phyloP scores from a whole-genome alignment of 495 filamentous ascomycete genomes.

The Parathielavia appendiculata region DNA sequence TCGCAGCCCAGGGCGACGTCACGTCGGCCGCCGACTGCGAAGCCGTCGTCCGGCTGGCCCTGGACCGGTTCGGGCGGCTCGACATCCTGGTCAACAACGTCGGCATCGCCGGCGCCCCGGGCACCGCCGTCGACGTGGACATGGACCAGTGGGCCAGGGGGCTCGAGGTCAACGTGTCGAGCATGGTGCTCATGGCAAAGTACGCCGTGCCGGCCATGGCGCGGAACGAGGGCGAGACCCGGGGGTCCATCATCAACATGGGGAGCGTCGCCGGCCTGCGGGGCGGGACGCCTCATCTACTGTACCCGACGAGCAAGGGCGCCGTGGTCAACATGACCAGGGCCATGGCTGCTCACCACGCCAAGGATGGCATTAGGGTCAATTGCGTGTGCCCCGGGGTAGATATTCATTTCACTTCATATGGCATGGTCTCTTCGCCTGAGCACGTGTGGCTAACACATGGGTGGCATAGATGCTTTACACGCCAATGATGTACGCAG shows the following conservation, averaged over 20 bases:
- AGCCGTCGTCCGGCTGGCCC: slow-evolving; percentile 35
- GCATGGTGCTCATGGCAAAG: slow-evolving; percentile 55
- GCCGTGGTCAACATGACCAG: slow-evolving; percentile 56
- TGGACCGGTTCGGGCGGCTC: slow-evolving; percentile 42
- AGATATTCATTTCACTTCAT: no score
- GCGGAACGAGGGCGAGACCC: slow-evolving; percentile 29
- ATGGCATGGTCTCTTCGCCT: no score
- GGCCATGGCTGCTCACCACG: slow-evolving; percentile 57
- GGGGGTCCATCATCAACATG: slow-evolving; percentile 54
- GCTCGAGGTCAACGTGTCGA: slow-evolving; percentile 54
- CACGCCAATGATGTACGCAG: slow-evolving; percentile 55
- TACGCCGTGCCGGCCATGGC: slow-evolving; percentile 53
- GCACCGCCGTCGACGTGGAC: slow-evolving; percentile 52
- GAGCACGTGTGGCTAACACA: no score
- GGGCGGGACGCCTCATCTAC: slow-evolving; percentile 53
- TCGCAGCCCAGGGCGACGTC: slow-evolving; percentile 46
- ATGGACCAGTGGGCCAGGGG: slow-evolving; percentile 48
- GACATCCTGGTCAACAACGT: slow-evolving; percentile 58
- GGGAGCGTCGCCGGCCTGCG: slow-evolving; percentile 51
- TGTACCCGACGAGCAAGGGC: slow-evolving; percentile 59
- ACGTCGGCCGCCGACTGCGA: slow-evolving; percentile 43
- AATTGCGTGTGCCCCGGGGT: slow-evolving; percentile 57
- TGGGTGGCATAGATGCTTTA: slow-evolving; percentile 54
- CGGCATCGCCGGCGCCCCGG: slow-evolving; percentile 49
- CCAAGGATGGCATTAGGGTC: slow-evolving; percentile 47